Evolutionary conservation across 1,284 basidiomycete genomes (phyloP).

Genomic region (Cutaneotrichosporon dermatis): DNA sequence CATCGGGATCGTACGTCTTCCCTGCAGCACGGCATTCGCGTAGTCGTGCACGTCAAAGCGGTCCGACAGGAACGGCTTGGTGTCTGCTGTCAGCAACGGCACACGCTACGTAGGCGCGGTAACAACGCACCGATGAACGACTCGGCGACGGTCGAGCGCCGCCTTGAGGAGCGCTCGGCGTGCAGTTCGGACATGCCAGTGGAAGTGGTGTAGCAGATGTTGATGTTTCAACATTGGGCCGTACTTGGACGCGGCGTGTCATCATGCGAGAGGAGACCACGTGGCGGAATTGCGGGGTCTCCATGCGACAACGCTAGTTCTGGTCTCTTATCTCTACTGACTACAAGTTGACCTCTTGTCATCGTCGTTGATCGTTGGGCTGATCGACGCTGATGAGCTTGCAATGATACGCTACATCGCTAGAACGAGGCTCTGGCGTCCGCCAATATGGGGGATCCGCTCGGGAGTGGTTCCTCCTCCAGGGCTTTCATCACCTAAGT

Average conservation of each 20-base stretch:
- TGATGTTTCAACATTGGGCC: neutral
- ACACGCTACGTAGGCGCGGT: neutral
- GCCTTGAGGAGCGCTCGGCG: neutral
- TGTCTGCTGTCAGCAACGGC: constrained; percentile 27
- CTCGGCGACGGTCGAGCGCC: constrained; percentile 15
- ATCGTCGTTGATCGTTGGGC: too few relatives aligned
- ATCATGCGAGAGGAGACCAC: too few relatives aligned
- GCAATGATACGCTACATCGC: too few relatives aligned
- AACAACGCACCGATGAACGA: constrained; percentile 16
- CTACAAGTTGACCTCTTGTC: too few relatives aligned
- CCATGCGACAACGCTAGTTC: too few relatives aligned
- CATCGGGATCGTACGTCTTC: constrained; percentile 62
- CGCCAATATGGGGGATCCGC: too few relatives aligned
- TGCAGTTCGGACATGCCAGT: constrained; percentile 4
- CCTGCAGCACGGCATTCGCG: constrained; percentile 78
- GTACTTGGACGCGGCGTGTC: neutral
- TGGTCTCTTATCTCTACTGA: too few relatives aligned
- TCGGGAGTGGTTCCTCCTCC: too few relatives aligned
- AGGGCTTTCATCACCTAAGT: too few relatives aligned
- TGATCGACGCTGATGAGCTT: too few relatives aligned
- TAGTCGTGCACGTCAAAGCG: constrained; percentile 82
- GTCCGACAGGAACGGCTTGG: constrained; percentile 49
- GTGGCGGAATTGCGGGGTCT: too few relatives aligned
- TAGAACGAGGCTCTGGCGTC: too few relatives aligned
- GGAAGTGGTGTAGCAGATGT: neutral